Base-by-base conservation (phyloP, 768 basidiomycete species). In the Lactarius deliciosus region DNA sequence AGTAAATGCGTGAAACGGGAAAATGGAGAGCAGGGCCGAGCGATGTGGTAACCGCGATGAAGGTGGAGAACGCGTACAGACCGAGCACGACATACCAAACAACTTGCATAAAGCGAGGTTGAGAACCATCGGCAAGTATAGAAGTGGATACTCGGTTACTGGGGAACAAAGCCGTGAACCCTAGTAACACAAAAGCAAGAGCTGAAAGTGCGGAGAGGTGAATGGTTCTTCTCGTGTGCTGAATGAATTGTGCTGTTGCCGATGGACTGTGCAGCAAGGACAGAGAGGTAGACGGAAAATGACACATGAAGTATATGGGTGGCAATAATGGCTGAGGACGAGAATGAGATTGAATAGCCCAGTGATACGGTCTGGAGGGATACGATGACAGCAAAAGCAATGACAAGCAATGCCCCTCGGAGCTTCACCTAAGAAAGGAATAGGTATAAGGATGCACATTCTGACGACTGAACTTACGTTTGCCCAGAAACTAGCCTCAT, bases 21-120 rank as follows among this genome's bases (percentile, higher is more conserved):
- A 85, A 92, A 73, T 92, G 85, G 6, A 96, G 78, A 10, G 81
- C 77, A 0, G 95, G 95, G 0, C 94, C 94, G 43, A 83, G 79
- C 2, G 89, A 90, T 1, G 87, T 88, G 7, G 77, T 79, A 60
- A 79, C 73, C 20, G 78, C 75, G n/a, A 88, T 57, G 41, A 78
- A 64, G 63, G 78, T 78, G 2, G 81, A 77, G 20, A 84, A 43
- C 30, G 76, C 73, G 70, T 88, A 89, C 22, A 89, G 73, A 6
- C 71, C 78, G 18, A 89, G 72, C 10, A 81, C 77, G 3, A 81
- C 74, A 61, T 85, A 85, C 85, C 86, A 89, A 6, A 88, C 72
- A 9, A 55, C 71, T 15, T 63, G 55, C 30, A 68, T 74, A 69
- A 68, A 71, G 58, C 38, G 77, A 63, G 57, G 70, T 22, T 43